These are phyloP conservation scores for Dujonia santamariae DNA, from an alignment of 1,139 yeast species.

Conservation along the genomic window DNA sequence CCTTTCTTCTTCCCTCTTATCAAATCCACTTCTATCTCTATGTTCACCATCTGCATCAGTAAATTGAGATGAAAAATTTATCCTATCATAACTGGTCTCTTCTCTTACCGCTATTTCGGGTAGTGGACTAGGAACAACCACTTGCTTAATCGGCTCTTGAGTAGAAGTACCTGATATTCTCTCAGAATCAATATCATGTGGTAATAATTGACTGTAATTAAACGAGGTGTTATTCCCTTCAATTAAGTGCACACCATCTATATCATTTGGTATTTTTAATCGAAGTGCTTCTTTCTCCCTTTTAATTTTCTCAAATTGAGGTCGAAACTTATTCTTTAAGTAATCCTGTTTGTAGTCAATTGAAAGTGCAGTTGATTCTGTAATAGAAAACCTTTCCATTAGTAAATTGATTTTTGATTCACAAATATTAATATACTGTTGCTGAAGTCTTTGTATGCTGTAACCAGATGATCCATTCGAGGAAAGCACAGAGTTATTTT, in stretches of 20 bases:
- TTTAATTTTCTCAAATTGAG: slow-evolving; percentile 16
- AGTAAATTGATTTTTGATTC: slow-evolving; percentile 26
- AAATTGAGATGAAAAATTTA: slow-evolving; percentile 12
- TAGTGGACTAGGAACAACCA: background rate
- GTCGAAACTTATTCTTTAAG: slow-evolving; percentile 20
- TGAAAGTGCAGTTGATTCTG: slow-evolving; percentile 36
- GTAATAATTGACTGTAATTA: slow-evolving; percentile 6
- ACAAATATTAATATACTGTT: slow-evolving; percentile 18
- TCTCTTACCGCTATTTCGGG: too few relatives aligned
- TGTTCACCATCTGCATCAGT: slow-evolving; percentile 8
- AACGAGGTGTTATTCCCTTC: slow-evolving; percentile 4
- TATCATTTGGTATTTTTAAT: slow-evolving; percentile 4
- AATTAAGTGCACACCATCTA: slow-evolving; percentile 5
- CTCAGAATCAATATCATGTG: slow-evolving; percentile 8
- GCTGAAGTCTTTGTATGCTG: slow-evolving; percentile 10
- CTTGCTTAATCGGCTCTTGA: slow-evolving; percentile 2
- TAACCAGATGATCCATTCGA: too few relatives aligned
- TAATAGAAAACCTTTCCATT: slow-evolving; percentile 23
- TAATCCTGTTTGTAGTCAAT: slow-evolving; percentile 30
- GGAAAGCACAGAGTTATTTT: too few relatives aligned
- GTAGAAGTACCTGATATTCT: slow-evolving; percentile 8
- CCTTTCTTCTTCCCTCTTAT: slow-evolving; percentile 1
- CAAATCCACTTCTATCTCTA: too few relatives aligned
- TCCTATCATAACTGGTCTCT: slow-evolving; percentile 9
- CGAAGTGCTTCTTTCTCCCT: slow-evolving; percentile 3